Conservation (phyloP, 371 early-diverging fungal species). For the Mucor lusitanicus region DNA sequence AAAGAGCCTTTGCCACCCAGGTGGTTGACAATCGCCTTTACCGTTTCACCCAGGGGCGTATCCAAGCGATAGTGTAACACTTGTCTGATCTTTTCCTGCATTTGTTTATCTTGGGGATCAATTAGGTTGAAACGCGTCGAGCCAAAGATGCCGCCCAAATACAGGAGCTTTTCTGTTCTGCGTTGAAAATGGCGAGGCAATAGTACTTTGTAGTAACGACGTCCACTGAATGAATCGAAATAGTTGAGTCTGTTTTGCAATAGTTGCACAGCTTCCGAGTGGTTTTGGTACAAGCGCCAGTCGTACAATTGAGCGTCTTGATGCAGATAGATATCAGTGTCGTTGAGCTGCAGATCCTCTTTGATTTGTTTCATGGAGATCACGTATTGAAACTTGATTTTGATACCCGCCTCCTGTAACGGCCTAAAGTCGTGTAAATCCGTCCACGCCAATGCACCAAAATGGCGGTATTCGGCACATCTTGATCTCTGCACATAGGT, state of each 20-base stretch:
- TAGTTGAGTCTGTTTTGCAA: slow-evolving; percentile 25
- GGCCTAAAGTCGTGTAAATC: slow-evolving; percentile 32
- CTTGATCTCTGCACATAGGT: slow-evolving; percentile 24
- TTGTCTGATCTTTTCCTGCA: slow-evolving; percentile 23
- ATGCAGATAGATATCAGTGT: slow-evolving; percentile 32
- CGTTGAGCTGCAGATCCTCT: slow-evolving; percentile 20
- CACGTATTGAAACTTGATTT: slow-evolving; percentile 21
- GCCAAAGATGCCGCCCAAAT: slow-evolving; percentile 45
- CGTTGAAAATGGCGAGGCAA: slow-evolving; percentile 24
- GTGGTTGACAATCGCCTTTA: slow-evolving; percentile 29
- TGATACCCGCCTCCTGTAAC: slow-evolving; percentile 10
- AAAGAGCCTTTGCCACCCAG: slow-evolving; percentile 33
- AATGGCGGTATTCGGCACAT: slow-evolving; percentile 33
- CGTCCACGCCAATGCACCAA: slow-evolving; percentile 39
- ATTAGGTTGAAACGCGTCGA: slow-evolving; percentile 34
- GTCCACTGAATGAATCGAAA: slow-evolving; percentile 41
- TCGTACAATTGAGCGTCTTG: slow-evolving; percentile 46
- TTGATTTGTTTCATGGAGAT: slow-evolving; percentile 26
- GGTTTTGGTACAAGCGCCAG: slow-evolving; percentile 46
- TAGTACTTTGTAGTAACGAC: slow-evolving; percentile 34
- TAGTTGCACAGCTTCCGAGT: slow-evolving; percentile 14
- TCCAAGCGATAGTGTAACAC: slow-evolving; percentile 38
- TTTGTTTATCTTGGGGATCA: slow-evolving; percentile 20
- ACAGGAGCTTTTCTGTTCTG: slow-evolving; percentile 32
- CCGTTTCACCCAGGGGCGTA: slow-evolving; percentile 37